These are phyloP conservation scores for Solidago caesia DNA, from an alignment of 129 eudicot genomes.

Conservation along the genomic window DNA sequence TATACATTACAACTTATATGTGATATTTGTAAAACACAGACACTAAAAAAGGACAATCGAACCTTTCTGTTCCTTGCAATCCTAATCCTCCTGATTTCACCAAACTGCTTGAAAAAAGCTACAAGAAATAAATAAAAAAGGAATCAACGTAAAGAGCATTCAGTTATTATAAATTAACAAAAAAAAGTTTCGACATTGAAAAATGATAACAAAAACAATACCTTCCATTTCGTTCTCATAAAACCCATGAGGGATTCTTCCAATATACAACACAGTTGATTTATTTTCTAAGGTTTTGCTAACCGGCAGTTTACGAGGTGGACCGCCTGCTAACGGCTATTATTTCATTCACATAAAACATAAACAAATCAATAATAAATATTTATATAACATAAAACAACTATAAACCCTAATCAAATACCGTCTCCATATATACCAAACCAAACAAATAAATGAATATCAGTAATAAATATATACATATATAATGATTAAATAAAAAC, in stretches of 20 bases:
- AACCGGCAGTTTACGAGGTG: conserved; percentile 55
- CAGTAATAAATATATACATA: background rate
- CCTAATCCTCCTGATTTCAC: conserved; percentile 67
- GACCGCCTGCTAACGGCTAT: conserved; percentile 93
- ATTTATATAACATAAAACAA: background rate
- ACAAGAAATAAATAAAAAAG: conserved; percentile 11
- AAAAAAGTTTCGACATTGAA: background rate
- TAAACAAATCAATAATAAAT: conserved; percentile 8
- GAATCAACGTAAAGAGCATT: background rate
- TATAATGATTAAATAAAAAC: too few relatives aligned
- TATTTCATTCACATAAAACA: conserved; percentile 5
- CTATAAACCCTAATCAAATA: background rate
- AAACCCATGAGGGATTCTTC: conserved; percentile 92
- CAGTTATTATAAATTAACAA: background rate
- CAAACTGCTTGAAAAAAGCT: conserved; percentile 90
- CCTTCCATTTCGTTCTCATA: conserved; percentile 97
- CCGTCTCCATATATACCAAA: background rate
- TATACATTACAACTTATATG: background rate
- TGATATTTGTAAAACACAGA: background rate
- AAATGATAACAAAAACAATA: background rate
- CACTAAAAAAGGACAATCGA: background rate
- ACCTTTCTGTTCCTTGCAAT: conserved; percentile 87
- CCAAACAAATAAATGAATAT: background rate
- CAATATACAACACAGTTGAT: conserved; percentile 78
- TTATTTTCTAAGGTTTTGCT: conserved; percentile 45